Evolutionary conservation across 257 asterid species (phyloP), one percentile per base, ranked within the genome.

Genomic region (Lithospermum erythrorhizon): DNA sequence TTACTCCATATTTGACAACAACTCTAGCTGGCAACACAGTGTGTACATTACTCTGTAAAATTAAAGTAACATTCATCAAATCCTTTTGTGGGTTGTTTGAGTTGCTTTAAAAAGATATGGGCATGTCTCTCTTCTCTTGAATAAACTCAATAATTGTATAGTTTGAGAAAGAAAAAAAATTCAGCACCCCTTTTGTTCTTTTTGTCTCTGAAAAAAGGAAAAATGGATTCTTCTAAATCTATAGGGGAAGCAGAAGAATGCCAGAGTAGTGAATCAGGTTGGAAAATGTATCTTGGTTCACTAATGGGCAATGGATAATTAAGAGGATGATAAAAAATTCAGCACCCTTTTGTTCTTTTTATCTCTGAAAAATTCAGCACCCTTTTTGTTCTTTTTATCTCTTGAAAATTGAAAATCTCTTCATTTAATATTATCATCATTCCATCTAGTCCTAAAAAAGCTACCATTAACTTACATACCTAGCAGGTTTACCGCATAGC

Each of bases 211-310:
- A 6, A 6, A 27, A n/a, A n/a, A n/a, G n/a, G 6, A 16, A 13
- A 18, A 68, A 77, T 73, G 82, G 75, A 77, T 54, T 68, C 74
- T 45, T 61, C 74, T 48, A 68, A 70, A n/a, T 18, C 29, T 15
- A 30, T 37, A 65, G 74, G 66, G 48, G 74, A 53, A 24, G 78
- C 54, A 24, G 82, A 77, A 61, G 79, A 73, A 51, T 77, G 82
- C 49, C 72, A 77, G 63, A 77, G 82, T 69, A 61, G 76, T 68
- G 82, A 77, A 72, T 77, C 82, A 23, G 82, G 82, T 10, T 77
- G 82, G 82, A 77, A 79, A 24, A 77, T 77, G 82, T 77, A 77
- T 63, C 73, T 77, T 61, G 82, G 79, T 16, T 73, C 79, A 10
- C 70, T n/a, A n/a, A n/a, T n/a, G n/a, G n/a, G n/a, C 82, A 25